Base-by-base conservation (phyloP, 768 basidiomycete species). In the Tephrocybe sp. region DNA sequence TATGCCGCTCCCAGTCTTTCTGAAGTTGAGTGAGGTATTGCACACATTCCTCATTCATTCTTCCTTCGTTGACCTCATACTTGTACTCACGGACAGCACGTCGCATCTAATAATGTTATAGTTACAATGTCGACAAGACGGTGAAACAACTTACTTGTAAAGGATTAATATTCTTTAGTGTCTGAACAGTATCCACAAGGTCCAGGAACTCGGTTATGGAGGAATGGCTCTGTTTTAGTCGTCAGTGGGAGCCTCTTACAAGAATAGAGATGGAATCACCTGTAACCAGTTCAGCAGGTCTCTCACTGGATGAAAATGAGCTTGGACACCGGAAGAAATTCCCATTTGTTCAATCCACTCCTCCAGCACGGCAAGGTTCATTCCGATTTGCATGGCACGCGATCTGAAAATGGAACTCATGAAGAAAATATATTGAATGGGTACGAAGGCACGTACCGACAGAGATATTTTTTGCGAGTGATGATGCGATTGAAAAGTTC, bases 1-100 rank as follows among this genome's bases (percentile, higher is more conserved):
- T 77, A 64, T 92, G 87, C 49, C 91, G 75, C 67, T 99, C 96
- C 96, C 96, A 99, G 64, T 98, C 95, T 62, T 92, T 95, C 69
- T 98, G 95, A 8, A 99, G 74, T 60, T 98, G 96, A 2, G 84
- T 88, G 22, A 98, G 79, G 60, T 98, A 98, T 69, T 97, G 92
- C 31, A 82, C 76, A 62, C 96, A 98, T 65, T 99, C 97, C 19
- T 98, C 94, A 2, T 86, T 89, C 92, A 99, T 97, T 52, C 78
- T 79, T 1, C 84, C 78, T 67, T 99, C 97, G 62, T 86, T 88
- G 41, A 98, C 88, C 70, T 99, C 96, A 62, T 90, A 97, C 64
- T 83, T 89, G 69, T 92, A 92, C 62, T 98, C 96, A 38, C 87
- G 83, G 24, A 96, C 88, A 31, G 95, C 95, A 16, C 92, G 82